Evolutionary conservation across 2,329 filamentous ascomycete genomes (phyloP).

Genomic region (Colletotrichum lini): DNA sequence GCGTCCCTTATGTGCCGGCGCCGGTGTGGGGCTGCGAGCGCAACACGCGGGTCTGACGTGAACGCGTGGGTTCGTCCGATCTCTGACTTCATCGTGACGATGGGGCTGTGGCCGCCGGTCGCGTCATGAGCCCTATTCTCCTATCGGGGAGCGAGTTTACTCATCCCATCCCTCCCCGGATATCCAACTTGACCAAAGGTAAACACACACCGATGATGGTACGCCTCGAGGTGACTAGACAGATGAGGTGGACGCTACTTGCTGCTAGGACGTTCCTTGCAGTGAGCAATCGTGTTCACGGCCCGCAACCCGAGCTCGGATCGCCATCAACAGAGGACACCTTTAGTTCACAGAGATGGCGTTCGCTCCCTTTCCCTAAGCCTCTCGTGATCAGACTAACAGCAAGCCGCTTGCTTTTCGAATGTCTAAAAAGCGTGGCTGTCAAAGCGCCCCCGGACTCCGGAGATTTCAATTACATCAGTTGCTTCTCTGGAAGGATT

Average conservation of each 20-base stretch:
- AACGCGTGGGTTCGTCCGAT: constrained; percentile 5
- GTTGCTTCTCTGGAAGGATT: not conserved
- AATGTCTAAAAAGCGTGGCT: not conserved
- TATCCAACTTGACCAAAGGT: not conserved
- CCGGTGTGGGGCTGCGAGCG: not conserved
- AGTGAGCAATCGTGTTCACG: not conserved
- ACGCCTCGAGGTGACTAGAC: not conserved
- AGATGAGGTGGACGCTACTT: not conserved
- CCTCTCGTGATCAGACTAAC: not conserved
- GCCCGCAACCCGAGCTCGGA: not conserved
- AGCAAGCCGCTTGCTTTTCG: not conserved
- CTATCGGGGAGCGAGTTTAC: no score
- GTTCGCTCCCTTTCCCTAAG: not conserved
- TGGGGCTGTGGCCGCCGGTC: not conserved
- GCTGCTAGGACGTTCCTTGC: not conserved
- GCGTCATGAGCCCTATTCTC: not conserved
- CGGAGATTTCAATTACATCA: constrained; percentile 9
- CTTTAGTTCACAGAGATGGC: not conserved
- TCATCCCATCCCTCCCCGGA: not conserved
- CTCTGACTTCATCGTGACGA: not conserved
- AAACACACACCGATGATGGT: no score
- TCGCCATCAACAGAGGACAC: not conserved
- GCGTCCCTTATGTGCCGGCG: not conserved
- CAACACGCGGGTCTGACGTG: not conserved
- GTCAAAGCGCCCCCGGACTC: constrained; percentile 12